Percentiles rank a stretch among this genome's conserved stretches.
phyloP scores from a whole-genome alignment of 192 early-diverging fungal species.

The Diversispora eburnea region DNA sequence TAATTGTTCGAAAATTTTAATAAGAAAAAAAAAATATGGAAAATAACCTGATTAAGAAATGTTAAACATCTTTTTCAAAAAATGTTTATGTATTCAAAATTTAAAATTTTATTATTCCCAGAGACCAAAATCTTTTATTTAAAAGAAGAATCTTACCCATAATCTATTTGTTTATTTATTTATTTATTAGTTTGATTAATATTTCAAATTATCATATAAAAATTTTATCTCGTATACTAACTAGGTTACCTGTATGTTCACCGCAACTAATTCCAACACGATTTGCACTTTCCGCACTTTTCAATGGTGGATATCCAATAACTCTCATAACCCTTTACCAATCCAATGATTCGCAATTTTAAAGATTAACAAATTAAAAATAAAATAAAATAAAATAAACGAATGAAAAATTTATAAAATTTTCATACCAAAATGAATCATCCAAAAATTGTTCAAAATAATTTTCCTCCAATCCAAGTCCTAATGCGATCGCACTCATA shows the following conservation, averaged over 20 bases:
- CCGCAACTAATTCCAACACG: constrained; percentile 46
- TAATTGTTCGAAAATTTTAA: too few relatives aligned
- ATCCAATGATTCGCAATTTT: not conserved
- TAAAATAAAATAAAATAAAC: not conserved
- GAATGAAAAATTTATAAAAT: not conserved
- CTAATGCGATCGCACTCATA: constrained; percentile 51
- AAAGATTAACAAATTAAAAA: not conserved
- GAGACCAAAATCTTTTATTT: not conserved
- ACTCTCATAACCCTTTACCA: constrained; percentile 40
- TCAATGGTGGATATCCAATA: constrained; percentile 41
- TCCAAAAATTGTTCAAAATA: constrained; percentile 31
- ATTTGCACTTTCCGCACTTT: not conserved
- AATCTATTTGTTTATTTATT: constrained; percentile 3
- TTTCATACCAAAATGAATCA: constrained; percentile 34
- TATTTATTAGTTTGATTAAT: not conserved
- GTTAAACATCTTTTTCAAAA: constrained; percentile 40
- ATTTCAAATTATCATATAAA: constrained; percentile 16
- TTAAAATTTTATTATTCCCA: not conserved
- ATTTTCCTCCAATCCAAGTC: constrained; percentile 43
- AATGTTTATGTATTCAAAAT: not conserved
- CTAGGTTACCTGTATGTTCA: constrained; percentile 48
- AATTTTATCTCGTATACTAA: not conserved
- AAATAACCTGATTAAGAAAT: constrained; percentile 39
- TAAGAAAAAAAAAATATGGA: not conserved
- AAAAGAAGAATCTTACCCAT: constrained; percentile 6